A percentile compares a stretch with the other conserved stretches of the same genome.
Evolutionary conservation across 805 yeast genomes (phyloP).

Genomic region (Wickerhamiella kazuoi): DNA sequence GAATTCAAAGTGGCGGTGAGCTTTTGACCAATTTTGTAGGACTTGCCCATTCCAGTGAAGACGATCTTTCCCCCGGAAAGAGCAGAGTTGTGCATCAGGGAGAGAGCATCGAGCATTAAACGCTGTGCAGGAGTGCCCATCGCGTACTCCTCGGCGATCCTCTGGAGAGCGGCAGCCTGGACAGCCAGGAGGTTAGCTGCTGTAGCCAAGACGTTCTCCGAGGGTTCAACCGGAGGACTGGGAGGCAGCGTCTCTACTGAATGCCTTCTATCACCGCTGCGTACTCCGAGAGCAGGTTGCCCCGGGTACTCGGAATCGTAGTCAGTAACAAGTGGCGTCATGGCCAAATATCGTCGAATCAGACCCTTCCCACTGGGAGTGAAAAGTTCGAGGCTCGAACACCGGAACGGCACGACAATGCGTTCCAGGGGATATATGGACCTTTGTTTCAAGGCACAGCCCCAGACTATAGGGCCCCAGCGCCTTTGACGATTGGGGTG

Average conservation of each 20-base stretch:
- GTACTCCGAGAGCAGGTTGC: too few species aligned
- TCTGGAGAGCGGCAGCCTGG: constrained; percentile 23
- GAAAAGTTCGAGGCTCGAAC: too few species aligned
- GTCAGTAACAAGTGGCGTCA: too few species aligned
- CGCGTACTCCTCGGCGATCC: constrained; percentile 16
- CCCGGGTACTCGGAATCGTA: too few species aligned
- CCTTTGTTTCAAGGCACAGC: too few species aligned
- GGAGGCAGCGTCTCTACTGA: not conserved
- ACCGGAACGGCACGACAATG: too few species aligned
- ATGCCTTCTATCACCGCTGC: not conserved
- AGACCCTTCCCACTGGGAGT: too few species aligned
- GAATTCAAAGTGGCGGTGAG: constrained; percentile 71
- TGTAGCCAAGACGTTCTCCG: constrained; percentile 24
- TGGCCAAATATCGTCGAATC: too few species aligned
- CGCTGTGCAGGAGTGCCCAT: constrained; percentile 12
- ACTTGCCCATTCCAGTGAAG: constrained; percentile 71
- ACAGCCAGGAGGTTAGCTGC: constrained; percentile 20
- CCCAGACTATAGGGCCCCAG: too few species aligned
- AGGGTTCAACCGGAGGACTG: constrained; percentile 27
- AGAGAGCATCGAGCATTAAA: constrained; percentile 18
- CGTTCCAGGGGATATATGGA: too few species aligned
- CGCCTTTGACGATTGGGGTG: too few species aligned
- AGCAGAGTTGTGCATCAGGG: constrained; percentile 24
- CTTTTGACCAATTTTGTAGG: constrained; percentile 61
- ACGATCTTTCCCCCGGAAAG: constrained; percentile 49